Percentiles rank a stretch among this genome's conserved stretches.
phyloP scores from a whole-genome alignment of 371 early-diverging fungal genomes.

The Capillidium heterosporum region DNA sequence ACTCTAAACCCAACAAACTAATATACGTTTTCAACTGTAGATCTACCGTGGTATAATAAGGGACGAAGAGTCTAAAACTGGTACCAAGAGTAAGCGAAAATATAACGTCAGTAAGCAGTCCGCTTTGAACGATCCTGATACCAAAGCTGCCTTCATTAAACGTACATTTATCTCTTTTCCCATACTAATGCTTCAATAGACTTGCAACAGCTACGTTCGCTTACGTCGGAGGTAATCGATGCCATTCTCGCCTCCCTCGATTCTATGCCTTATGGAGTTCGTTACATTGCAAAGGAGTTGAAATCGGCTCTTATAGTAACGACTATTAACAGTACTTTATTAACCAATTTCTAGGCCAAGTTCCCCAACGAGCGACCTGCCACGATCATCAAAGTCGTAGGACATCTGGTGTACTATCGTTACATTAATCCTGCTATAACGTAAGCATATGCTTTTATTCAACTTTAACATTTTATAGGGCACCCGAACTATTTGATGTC shows the following conservation, averaged over 20 bases:
- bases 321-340: background rate
- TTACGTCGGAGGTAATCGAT: conserved; percentile 61
- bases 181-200: conserved; percentile 12
- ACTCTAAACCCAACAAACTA: background rate
- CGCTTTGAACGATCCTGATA: conserved; percentile 74
- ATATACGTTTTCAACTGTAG: conserved; percentile 7
- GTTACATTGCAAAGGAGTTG: conserved; percentile 85
- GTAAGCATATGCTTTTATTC: conserved; percentile 20
- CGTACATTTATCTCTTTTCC: conserved; percentile 13
- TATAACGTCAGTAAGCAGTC: conserved; percentile 64
- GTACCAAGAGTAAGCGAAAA: conserved; percentile 52
- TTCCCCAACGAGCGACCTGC: conserved; percentile 67
- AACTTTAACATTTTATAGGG: conserved; percentile 22
- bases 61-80: conserved; percentile 78
- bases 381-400: conserved; percentile 67
- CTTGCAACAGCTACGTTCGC: conserved; percentile 48
- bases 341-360: conserved; percentile 19
- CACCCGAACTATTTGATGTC: conserved; percentile 92
- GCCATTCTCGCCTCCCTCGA: conserved; percentile 61
- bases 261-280: conserved; percentile 85
- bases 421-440: conserved; percentile 96
- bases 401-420: conserved; percentile 88
- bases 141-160: conserved; percentile 49
- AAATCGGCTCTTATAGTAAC: conserved; percentile 41
- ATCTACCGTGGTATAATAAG: conserved; percentile 76